Conservation (phyloP, 257 asterid genomes). For the Nicotiana otophora region DNA sequence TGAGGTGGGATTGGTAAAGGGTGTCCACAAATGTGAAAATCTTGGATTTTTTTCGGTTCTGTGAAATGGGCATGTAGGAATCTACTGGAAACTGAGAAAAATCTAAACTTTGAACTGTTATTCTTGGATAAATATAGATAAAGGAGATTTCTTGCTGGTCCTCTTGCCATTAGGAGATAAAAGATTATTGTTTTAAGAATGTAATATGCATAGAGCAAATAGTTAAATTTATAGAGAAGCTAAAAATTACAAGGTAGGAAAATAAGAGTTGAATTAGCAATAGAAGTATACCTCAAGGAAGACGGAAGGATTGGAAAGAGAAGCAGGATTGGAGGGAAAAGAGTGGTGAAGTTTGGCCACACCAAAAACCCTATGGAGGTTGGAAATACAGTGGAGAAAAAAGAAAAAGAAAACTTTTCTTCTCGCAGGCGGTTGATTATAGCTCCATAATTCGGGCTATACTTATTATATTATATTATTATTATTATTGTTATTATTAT, state of each 20-base stretch:
- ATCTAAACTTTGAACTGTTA: conserved; percentile 20
- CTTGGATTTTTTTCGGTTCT: conserved; percentile 19
- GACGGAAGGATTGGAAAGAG: background rate
- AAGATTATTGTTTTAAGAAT: background rate
- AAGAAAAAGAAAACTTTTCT: background rate
- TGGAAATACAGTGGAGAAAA: background rate
- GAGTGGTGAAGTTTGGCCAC: background rate
- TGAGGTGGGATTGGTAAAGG: conserved; percentile 10
- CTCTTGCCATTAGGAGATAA: conserved; percentile 47
- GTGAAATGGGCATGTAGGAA: conserved; percentile 21
- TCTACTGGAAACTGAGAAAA: conserved; percentile 20
- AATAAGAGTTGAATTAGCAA: background rate
- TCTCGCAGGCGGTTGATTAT: too few relatives aligned
- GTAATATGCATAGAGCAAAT: background rate
- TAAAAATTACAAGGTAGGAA: too few relatives aligned
- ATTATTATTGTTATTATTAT: too few relatives aligned
- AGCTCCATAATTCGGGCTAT: too few relatives aligned
- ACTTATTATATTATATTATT: too few relatives aligned
- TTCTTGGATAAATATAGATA: conserved; percentile 36
- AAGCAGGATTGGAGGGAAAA: conserved; percentile 1
- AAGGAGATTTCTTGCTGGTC: conserved; percentile 39
- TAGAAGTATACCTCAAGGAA: background rate
- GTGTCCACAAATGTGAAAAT: conserved; percentile 17
- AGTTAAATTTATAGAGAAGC: too few relatives aligned
- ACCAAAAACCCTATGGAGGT: conserved; percentile 18